Conservation (phyloP, 345 rosid genomes). For the Citrus unshiu region DNA sequence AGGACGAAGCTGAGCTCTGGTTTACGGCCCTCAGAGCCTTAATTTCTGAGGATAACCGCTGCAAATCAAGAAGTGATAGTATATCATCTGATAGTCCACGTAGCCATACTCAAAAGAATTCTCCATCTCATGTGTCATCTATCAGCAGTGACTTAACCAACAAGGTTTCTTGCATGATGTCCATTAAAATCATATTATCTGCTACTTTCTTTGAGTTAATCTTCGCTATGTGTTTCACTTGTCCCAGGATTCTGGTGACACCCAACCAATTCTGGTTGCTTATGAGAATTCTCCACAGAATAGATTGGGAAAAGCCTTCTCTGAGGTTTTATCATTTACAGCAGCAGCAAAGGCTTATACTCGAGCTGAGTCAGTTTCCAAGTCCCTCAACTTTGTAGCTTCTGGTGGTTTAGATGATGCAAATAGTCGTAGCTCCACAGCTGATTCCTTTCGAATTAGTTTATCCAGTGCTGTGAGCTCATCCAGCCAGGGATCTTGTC, state of each 20-base stretch:
- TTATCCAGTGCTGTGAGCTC: constrained; percentile 53
- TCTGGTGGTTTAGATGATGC: constrained; percentile 34
- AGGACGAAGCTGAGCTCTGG: constrained; percentile 74
- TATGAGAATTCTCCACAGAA: constrained; percentile 24
- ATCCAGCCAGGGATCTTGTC: constrained; percentile 39
- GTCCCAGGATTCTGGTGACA: constrained; percentile 35
- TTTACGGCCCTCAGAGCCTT: constrained; percentile 52
- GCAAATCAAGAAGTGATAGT: constrained; percentile 42
- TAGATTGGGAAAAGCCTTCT: constrained; percentile 50
- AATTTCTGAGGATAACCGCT: constrained; percentile 34
- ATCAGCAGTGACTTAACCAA: constrained; percentile 34
- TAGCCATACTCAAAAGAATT: constrained; percentile 34
- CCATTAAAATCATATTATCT: not conserved
- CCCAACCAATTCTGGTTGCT: constrained; percentile 23
- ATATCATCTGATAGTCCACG: constrained; percentile 42
- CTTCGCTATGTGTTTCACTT: constrained; percentile 7
- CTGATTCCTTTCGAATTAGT: constrained; percentile 44
- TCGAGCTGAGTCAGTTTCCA: constrained; percentile 35
- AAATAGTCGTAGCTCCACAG: constrained; percentile 24
- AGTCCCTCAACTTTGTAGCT: constrained; percentile 22
- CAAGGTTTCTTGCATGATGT: constrained; percentile 30
- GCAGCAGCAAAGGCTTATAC: constrained; percentile 39
- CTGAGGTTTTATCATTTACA: constrained; percentile 53
- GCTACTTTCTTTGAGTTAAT: constrained; percentile 12
- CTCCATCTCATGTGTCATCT: constrained; percentile 38